phyloP scores from a whole-genome alignment of 2,329 filamentous ascomycete genomes.

The Aspergillus sp. region DNA sequence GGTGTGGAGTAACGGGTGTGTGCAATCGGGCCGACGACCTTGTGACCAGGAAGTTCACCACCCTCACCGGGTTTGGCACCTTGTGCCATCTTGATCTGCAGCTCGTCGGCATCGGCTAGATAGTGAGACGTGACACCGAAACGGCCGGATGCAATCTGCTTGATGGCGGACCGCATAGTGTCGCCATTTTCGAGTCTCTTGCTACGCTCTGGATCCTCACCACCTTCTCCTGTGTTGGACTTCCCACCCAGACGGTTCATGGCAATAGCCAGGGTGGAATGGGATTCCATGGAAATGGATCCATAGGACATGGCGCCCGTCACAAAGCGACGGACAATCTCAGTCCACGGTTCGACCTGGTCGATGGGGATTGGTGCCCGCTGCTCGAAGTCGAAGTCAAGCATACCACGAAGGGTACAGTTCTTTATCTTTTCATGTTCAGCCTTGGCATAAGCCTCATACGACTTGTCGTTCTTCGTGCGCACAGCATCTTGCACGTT shows the following conservation, averaged over 20 bases:
- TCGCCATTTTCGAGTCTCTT: constrained; percentile 83
- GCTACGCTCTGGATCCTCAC: constrained; percentile 88
- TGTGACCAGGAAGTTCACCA: constrained; percentile 93
- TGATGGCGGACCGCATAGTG: constrained; percentile 95
- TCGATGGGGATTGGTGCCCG: constrained; percentile 80
- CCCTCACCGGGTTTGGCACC: constrained; percentile 96
- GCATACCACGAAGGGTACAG: constrained; percentile 85
- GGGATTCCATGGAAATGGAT: constrained; percentile 96
- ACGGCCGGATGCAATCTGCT: constrained; percentile 91
- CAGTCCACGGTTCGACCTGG: constrained; percentile 96
- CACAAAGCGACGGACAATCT: constrained; percentile 92
- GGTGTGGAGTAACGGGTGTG: constrained; percentile 93
- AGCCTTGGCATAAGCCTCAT: constrained; percentile 87
- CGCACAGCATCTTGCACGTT: constrained; percentile 96
- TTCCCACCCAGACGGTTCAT: constrained; percentile 97
- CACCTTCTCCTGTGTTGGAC: constrained; percentile 96
- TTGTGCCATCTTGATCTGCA: constrained; percentile 99
- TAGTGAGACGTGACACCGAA: constrained; percentile 96
- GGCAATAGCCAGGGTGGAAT: constrained; percentile 88
- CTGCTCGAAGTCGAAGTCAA: constrained; percentile 95
- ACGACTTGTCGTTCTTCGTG: constrained; percentile 97
- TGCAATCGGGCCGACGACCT: constrained; percentile 89
- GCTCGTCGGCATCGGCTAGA: constrained; percentile 86
- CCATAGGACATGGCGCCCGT: constrained; percentile 98
- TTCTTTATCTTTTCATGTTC: constrained; percentile 96